Conservation (phyloP, 352 stramenopile species). For the Peronospora destructor region DNA sequence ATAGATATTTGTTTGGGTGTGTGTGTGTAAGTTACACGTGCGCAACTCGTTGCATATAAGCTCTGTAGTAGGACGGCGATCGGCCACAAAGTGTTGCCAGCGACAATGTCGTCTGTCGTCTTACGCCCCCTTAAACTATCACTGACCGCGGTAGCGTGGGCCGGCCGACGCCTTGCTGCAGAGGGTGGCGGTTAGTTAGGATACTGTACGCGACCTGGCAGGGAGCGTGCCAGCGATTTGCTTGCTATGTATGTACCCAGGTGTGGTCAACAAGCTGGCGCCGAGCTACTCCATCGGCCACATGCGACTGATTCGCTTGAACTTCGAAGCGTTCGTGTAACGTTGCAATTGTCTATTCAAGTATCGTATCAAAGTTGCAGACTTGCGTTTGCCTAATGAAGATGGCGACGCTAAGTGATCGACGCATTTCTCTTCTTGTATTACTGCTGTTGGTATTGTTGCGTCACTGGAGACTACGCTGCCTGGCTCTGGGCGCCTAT, state of each 20-base stretch:
- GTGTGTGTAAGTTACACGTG: neutral
- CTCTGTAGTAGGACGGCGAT: neutral
- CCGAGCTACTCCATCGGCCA: neutral
- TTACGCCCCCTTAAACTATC: conserved; percentile 1
- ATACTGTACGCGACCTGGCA: conserved; percentile 7
- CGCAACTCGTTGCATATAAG: conserved; percentile 5
- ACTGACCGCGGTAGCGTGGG: neutral
- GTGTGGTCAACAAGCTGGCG: neutral
- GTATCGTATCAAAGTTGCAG: conserved; percentile 2
- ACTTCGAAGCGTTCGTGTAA: neutral
- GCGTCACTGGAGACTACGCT: conserved; percentile 7
- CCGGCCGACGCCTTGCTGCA: neutral
- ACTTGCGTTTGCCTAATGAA: neutral
- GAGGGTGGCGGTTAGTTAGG: conserved; percentile 5
- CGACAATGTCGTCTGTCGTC: conserved; percentile 5
- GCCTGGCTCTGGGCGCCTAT: conserved; percentile 19
- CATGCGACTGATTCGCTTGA: neutral
- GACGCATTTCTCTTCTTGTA: neutral
- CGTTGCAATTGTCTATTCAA: conserved; percentile 4
- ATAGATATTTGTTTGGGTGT: neutral
- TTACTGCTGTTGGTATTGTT: neutral
- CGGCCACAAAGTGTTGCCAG: conserved; percentile 6
- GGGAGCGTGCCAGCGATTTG: conserved; percentile 1
- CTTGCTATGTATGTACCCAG: neutral
- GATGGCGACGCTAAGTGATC: neutral